Evolutionary conservation across 225 moss, liverwort and hornwort genomes (phyloP), one percentile per base, ranked within the genome.

Genomic region (Pseudisothecium myosuroides): DNA sequence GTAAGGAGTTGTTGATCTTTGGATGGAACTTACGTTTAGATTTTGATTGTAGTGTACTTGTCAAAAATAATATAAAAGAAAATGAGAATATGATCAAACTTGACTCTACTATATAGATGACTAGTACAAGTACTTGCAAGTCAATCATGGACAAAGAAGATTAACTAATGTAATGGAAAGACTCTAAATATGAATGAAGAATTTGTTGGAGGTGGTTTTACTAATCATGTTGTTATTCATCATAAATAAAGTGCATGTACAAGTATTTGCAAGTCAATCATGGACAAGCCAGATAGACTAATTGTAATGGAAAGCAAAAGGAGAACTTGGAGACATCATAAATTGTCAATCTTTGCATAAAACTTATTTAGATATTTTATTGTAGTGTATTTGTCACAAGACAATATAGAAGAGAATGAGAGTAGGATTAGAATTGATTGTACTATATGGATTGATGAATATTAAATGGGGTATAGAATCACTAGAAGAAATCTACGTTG

Each of bases 211-310:
- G 22, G 12, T n/a, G 7, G 1, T 13, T 68, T n/a, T 68, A 22
- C n/a, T n/a, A 23, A n/a, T 68, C 13, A 13, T 1, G 2, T 68
- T 0, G 1, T 68, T n/a, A 7, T 22, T n/a, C 22, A 13, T 68
- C 0, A 2, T n/a, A n/a, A 68, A 0, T 68, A 23, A n/a, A 68
- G 13, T 68, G 7, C 7, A 68, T n/a, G 1, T 21, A n/a, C 5
- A 18, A 45, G 18, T 45, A 74, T 4, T 74, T 45, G 17, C 12
- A 74, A 12, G 31, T 47, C 74, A 74, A 74, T 45, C 4, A 74
- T 29, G 7, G 45, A 31, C 29, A 74, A 45, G 19, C 12, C 2
- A 47, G 0, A 11, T 2, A 6, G 0, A 18, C 6, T 47, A 39
- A 4, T 31, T 74, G 18, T 18, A 74, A 11, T 19, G 4, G 11